Conservation (phyloP, 148 eudicot genomes). For the Camellia japonica region DNA sequence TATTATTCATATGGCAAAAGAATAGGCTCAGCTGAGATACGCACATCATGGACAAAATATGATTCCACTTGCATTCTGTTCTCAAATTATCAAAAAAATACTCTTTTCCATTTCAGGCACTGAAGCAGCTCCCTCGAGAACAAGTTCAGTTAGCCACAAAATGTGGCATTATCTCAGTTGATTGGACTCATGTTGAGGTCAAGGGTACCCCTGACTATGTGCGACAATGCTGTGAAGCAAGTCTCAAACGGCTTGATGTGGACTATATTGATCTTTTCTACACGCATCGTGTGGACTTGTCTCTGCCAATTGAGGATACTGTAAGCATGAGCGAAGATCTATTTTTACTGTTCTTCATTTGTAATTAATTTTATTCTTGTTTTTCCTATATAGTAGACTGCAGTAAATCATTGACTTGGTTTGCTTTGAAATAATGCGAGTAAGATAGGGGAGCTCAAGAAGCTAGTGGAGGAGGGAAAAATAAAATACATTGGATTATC, state of each 20-base stretch:
- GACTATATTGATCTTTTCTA: slow-evolving; percentile 50
- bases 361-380: neutral
- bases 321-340: slow-evolving; percentile 18
- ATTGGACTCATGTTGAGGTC: slow-evolving; percentile 8
- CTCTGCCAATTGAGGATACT: slow-evolving; percentile 50
- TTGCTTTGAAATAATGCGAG: slow-evolving; percentile 3
- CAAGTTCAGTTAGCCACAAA: slow-evolving; percentile 43
- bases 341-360: neutral
- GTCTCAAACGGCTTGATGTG: slow-evolving; percentile 44
- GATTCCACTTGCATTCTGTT: neutral
- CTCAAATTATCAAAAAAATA: neutral
- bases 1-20: neutral
- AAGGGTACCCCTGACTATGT: slow-evolving; percentile 46
- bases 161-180: slow-evolving; percentile 27
- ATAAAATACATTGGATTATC: slow-evolving; percentile 50
- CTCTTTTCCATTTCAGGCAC: slow-evolving; percentile 28
- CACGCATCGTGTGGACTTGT: slow-evolving; percentile 43
- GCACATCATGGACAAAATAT: neutral
- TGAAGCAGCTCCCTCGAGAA: slow-evolving; percentile 41
- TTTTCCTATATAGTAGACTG: neutral
- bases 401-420: neutral
- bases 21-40: neutral
- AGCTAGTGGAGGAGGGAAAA: slow-evolving; percentile 56
- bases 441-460: slow-evolving; percentile 52
- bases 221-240: slow-evolving; percentile 40